phyloP scores from a whole-genome alignment of 352 stramenopile genomes.

The Phytophthora crassamura region DNA sequence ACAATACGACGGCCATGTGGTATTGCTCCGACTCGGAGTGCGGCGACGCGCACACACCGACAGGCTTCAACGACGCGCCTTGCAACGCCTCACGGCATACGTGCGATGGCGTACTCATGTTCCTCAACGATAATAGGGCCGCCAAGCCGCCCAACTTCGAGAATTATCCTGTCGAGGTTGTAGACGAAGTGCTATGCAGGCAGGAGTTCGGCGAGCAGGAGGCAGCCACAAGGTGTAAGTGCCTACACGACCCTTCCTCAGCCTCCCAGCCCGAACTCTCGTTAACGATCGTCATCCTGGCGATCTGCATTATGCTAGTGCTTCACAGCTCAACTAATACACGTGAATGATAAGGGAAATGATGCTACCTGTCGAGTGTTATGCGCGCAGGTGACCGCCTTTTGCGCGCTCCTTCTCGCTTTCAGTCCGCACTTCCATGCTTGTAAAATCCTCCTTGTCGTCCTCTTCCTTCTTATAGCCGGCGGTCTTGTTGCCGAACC shows the following conservation, averaged over 20 bases:
- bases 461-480: slow-evolving; percentile 82
- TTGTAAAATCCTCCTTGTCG: slow-evolving; percentile 78
- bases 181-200: slow-evolving; percentile 58
- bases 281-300: slow-evolving; percentile 12
- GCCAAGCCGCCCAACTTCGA: slow-evolving; percentile 83
- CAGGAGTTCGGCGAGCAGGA: slow-evolving; percentile 38
- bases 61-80: slow-evolving; percentile 64
- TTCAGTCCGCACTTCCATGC: slow-evolving; percentile 80
- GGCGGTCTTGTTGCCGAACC: slow-evolving; percentile 68
- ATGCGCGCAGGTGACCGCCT: slow-evolving; percentile 45
- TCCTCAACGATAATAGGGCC: slow-evolving; percentile 81
- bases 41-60: slow-evolving; percentile 45
- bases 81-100: slow-evolving; percentile 64
- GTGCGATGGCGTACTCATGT: slow-evolving; percentile 65
- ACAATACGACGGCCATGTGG: slow-evolving; percentile 48
- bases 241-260: slow-evolving; percentile 44
- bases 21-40: slow-evolving; percentile 63
- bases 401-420: slow-evolving; percentile 65
- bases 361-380: slow-evolving; percentile 34
- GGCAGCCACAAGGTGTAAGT: slow-evolving; percentile 52
- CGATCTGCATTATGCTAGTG: slow-evolving; percentile 12
- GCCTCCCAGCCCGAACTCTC: slow-evolving; percentile 10
- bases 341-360: slow-evolving; percentile 22
- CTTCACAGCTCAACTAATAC: slow-evolving; percentile 7
- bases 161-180: slow-evolving; percentile 72